Evolutionary conservation across 305 asterid genomes (phyloP), one percentile per base, ranked within the genome.

Genomic region (Rubia balearica): DNA sequence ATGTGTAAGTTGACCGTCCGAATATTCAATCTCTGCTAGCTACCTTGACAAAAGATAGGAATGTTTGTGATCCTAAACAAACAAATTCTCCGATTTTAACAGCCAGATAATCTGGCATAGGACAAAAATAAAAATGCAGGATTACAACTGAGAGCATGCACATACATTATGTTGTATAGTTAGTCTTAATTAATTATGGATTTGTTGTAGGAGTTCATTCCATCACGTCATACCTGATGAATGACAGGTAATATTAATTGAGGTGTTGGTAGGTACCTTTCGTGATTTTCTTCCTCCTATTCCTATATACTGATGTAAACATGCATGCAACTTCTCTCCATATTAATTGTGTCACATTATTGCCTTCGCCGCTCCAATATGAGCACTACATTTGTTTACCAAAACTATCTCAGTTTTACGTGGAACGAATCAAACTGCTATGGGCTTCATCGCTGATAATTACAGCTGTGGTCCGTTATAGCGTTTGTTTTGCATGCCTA

Each of bases 291-390:
- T 30, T 30, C 40, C 3, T 27, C 38, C 38, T 3, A 33, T 33
- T 3, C 38, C 38, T 33, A 1, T 33, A 0, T 3, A 12, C 60
- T 70, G 63, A 48, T 53, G 46, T 51, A 46, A 66, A 78, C 77
- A 78, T 78, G 79, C 82, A 78, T 74, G 82, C 79, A 74, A 74
- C 59, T 71, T 65, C 70, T 69, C 59, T 42, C 46, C 5, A 8
- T 17, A 51, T 51, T 48, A 48, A n/a, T 1, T 46, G 6, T 46
- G n/a, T 1, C 11, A 46, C 53, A 46, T 46, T 17, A 17, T 16
- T 48, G 53, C 14, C 55, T 4, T 14, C 19, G 53, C 17, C 53
- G 0, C 4, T 16, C 7, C 5, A 16, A 3, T 49, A 30, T 30
- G 33, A 3, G 1, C n/a, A n/a, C n/a, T n/a, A n/a, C 30, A 14